These are phyloP conservation scores for Irineochytrium annulatum DNA, from an alignment of 192 early-diverging fungal species.

Conservation along the genomic window DNA sequence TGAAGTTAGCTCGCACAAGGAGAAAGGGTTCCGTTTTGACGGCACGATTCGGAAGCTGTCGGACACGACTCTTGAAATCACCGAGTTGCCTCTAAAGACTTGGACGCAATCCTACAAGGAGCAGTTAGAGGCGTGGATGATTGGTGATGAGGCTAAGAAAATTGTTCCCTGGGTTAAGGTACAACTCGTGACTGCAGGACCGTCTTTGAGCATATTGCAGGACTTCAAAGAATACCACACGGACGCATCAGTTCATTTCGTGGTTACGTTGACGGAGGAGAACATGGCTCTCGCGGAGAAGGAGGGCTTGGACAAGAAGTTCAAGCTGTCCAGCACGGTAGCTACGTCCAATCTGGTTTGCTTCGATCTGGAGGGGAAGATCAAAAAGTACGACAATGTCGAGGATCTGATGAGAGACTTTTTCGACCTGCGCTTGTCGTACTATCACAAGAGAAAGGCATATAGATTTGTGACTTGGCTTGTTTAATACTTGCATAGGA, in stretches of 20 bases:
- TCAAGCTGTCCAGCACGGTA: conserved; percentile 71
- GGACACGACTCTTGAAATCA: conserved; percentile 74
- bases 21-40: conserved; percentile 60
- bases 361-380: conserved; percentile 81
- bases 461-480: conserved; percentile 5
- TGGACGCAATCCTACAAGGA: conserved; percentile 93
- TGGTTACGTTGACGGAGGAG: conserved; percentile 57
- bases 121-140: conserved; percentile 71
- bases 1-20: conserved; percentile 52
- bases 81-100: conserved; percentile 80
- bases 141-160: conserved; percentile 48
- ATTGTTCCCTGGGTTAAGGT: conserved; percentile 31
- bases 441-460: conserved; percentile 86
- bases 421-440: conserved; percentile 75
- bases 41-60: conserved; percentile 69
- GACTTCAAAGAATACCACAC: conserved; percentile 74
- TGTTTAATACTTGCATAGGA: conserved; percentile 31
- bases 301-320: conserved; percentile 77
- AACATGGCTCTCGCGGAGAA: conserved; percentile 68
- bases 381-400: conserved; percentile 72
- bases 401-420: conserved; percentile 86
- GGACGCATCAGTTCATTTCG: conserved; percentile 60
- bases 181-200: conserved; percentile 23
- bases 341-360: conserved; percentile 90
- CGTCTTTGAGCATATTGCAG: conserved; percentile 14